Base-by-base conservation (phyloP, 108 stramenopile species). In the Nitzschia palea region DNA sequence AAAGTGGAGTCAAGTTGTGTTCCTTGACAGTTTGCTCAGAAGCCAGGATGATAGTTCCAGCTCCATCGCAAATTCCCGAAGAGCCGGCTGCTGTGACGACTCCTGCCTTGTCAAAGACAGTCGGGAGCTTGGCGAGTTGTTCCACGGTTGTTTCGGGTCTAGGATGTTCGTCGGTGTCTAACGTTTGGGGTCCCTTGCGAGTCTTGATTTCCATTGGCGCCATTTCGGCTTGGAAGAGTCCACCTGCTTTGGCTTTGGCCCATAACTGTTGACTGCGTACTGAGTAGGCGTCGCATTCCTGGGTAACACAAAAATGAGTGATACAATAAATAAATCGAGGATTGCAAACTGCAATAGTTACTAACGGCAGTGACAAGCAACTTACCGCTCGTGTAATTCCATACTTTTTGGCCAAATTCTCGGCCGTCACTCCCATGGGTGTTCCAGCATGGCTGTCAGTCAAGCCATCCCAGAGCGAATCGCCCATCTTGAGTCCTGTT, bases 361-460 rank as follows among this genome's bases (percentile, higher is more conserved):
- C 0, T 30, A 1, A 1, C 36, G 0, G 10, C n/a, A 27, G 28
- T 29, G 20, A 56, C 9, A 55, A 54, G 22, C 12, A 50, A 73
- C 75, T 44, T 68, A 87, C 86, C 78, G 85, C 82, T 57, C 95
- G 74, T 37, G 90, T 75, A 67, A 97, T 96, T 22, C 71, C 71
- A 65, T 97, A 97, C 73, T 98, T 79, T 51, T 86, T 86, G 25
- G 94, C 97, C 34, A 99, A 75, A 73, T 98, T 99, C 52, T 99
- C 98, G 8, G 98, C 98, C 47, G 98, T 99, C 47, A 98, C 73
- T 42, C 97, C 98, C 98, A 99, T 99, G 0, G 97, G 96, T 30
- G 86, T 82, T 18, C 85, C 85, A 32, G 87, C 90, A 68, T 95
- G 71, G 17, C 82, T 68, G 77, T 99, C 99, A 10, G 97, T 97